A percentile compares a stretch with the other conserved stretches of the same genome.
Conservation (phyloP, 495 filamentous ascomycete species). For the Xylaria acuta region DNA sequence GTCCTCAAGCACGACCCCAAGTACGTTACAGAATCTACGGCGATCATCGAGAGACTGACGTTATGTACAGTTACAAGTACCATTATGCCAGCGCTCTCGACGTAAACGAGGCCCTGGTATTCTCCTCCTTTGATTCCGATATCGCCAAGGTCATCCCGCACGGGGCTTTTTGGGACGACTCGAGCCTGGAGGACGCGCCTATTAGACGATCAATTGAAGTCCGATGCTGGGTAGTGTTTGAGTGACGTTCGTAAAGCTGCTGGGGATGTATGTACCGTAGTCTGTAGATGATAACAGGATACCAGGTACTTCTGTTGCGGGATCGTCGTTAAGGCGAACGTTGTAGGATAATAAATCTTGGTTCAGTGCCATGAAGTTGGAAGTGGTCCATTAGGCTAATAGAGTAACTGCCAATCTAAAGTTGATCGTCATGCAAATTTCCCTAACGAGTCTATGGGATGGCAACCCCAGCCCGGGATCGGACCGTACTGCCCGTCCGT, state of each 20-base stretch:
- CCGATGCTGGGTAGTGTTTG: constrained; percentile 42
- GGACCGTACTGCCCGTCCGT: not conserved
- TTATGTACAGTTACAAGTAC: constrained; percentile 39
- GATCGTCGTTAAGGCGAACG: not conserved
- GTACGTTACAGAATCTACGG: constrained; percentile 25
- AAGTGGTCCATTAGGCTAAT: constrained; percentile 3
- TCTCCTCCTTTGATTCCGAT: constrained; percentile 42
- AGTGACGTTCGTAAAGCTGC: constrained; percentile 17
- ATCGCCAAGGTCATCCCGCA: constrained; percentile 37
- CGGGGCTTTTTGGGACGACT: constrained; percentile 40
- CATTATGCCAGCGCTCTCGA: constrained; percentile 51
- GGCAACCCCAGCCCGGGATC: not conserved
- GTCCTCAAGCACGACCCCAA: constrained; percentile 38
- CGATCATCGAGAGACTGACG: constrained; percentile 6
- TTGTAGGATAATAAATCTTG: constrained; percentile 7
- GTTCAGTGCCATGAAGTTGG: constrained; percentile 4
- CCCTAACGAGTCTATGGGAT: not conserved
- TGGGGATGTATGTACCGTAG: not conserved
- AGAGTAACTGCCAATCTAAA: not conserved
- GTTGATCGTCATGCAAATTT: constrained; percentile 4
- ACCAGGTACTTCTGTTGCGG: not conserved
- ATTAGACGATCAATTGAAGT: constrained; percentile 40
- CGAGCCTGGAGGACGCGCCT: constrained; percentile 34
- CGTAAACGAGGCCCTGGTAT: constrained; percentile 38
- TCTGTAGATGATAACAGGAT: not conserved